These are phyloP conservation scores for Aspergillus leporis DNA, from an alignment of 495 filamentous ascomycete genomes.

Conservation along the genomic window DNA sequence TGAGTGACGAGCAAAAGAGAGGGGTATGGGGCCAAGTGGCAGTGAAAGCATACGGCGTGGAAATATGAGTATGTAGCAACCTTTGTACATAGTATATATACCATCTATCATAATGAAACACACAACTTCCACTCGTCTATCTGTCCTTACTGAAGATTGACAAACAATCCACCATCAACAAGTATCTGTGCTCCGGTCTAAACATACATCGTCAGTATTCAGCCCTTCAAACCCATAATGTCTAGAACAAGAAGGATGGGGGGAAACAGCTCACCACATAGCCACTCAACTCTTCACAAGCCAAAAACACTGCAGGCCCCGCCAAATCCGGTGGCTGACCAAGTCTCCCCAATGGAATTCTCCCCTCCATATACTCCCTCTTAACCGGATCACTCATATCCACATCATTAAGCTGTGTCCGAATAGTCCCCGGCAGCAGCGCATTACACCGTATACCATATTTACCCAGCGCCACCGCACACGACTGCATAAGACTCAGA, in stretches of 20 bases:
- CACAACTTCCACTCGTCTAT: not conserved
- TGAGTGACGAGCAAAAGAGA: conserved; percentile 58
- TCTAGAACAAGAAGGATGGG: conserved; percentile 4
- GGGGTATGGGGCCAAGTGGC: conserved; percentile 72
- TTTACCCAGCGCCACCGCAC: conserved; percentile 74
- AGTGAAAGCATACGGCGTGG: conserved; percentile 61
- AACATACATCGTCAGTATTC: conserved; percentile 7
- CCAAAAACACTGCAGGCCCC: conserved; percentile 85
- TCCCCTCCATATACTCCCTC: conserved; percentile 77
- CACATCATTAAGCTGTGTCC: conserved; percentile 83
- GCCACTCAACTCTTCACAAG: conserved; percentile 69
- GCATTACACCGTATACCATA: conserved; percentile 84
- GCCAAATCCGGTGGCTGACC: conserved; percentile 70
- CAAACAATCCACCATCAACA: conserved; percentile 80
- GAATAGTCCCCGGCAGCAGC: conserved; percentile 79
- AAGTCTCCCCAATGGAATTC: conserved; percentile 77
- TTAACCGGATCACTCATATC: conserved; percentile 70
- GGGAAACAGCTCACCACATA: conserved; percentile 57
- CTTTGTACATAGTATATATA: not conserved
- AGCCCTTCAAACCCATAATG: conserved; percentile 2
- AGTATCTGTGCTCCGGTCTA: conserved; percentile 79
- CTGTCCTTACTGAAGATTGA: conserved; percentile 56
- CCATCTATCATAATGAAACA: conserved; percentile 4
- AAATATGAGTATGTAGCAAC: conserved; percentile 23
- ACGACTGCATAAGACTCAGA: conserved; percentile 79